Evolutionary conservation across 305 asterid species (phyloP).

Genomic region (Fraxinus paxiana): DNA sequence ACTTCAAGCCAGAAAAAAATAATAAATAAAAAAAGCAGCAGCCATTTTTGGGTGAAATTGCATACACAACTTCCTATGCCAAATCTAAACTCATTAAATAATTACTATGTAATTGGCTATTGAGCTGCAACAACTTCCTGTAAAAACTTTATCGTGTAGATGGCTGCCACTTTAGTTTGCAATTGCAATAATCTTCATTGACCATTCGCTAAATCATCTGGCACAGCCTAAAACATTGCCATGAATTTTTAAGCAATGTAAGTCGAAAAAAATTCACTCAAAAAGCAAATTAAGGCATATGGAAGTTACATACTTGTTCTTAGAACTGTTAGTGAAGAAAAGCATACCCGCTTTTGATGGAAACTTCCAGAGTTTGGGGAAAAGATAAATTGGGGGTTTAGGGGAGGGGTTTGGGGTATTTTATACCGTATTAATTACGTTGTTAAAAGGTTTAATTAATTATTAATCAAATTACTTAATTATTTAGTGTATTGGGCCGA

Average conservation of each 20-base stretch:
- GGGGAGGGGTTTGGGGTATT: too few species aligned
- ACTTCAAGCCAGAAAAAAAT: neutral
- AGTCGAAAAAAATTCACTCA: slow-evolving; percentile 1
- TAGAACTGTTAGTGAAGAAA: neutral
- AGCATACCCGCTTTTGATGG: neutral
- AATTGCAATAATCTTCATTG: neutral
- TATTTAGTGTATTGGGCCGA: too few species aligned
- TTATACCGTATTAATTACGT: too few species aligned
- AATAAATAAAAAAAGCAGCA: neutral
- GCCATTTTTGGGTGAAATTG: neutral
- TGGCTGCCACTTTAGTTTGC: neutral
- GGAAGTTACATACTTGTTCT: neutral
- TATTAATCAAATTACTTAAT: too few species aligned
- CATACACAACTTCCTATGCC: neutral
- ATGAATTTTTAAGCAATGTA: neutral
- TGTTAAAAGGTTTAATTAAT: too few species aligned
- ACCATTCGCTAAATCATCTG: neutral
- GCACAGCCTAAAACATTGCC: neutral
- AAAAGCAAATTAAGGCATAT: neutral
- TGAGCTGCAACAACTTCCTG: neutral
- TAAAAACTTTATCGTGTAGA: neutral
- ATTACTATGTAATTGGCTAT: neutral
- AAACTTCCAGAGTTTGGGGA: neutral
- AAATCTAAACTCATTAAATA: neutral
- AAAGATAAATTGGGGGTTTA: too few species aligned